Evolutionary conservation across 2,329 filamentous ascomycete genomes (phyloP), one percentile per base, ranked within the genome.

Genomic region (Colletotrichum lupini): DNA sequence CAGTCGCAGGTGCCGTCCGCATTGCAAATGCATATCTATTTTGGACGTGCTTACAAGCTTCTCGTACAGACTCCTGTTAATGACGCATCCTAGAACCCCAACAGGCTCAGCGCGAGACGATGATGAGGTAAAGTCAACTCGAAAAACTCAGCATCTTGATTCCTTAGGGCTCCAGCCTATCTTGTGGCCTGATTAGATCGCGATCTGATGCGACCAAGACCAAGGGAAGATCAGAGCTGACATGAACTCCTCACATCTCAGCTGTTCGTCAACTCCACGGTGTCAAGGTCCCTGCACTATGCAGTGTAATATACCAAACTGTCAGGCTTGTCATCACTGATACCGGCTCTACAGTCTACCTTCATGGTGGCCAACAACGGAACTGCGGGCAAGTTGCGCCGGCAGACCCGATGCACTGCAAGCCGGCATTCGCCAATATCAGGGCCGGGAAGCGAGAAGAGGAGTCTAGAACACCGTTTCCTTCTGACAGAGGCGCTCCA

Each of bases 371-470:
- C 67, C 67, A 70, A 52, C 56, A 37, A 70, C 71, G 71, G 71
- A 73, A 73, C 71, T 61, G 67, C 71, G 71, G 71, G 67, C 67
- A 68, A 70, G 67, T 70, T 66, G 35, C 71, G 71, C 71, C 71
- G 71, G 71, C 71, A 73, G 71, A 73, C 60, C 60, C 67, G 71
- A 61, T 37, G 59, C 63, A 19, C 60, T 70, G 56, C 71, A 73
- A 56, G 71, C 67, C 71, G 67, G 71, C 71, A 73, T 73, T 73
- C 67, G 70, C 58, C 67, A 70, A 64, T 49, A 22, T 32, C 57
- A 24, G 57, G 57, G 60, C 67, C 71, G 70, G 65, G 56, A 65
- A 64, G 56, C 46, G 55, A 73, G 49, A 55, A 26, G 65, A 65
- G 35, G 67, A 61, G 70, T 67, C 70, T 73, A 73, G 71, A 73